phyloP scores from a whole-genome alignment of 2,329 filamentous ascomycete genomes.

The Colletotrichum phormii region DNA sequence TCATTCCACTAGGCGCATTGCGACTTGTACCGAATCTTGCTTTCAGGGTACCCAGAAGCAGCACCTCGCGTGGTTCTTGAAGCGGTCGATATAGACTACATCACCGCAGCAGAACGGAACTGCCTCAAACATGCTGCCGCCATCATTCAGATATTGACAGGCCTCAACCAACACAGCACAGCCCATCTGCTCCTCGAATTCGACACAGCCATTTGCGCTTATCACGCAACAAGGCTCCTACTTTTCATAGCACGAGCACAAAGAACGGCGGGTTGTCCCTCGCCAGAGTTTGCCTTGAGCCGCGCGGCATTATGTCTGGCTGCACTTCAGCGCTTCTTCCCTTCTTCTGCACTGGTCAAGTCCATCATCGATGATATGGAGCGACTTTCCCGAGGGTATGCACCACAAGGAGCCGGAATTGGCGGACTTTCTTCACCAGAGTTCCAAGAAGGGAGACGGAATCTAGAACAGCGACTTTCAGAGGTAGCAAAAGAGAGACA shows the following conservation, averaged over 20 bases:
- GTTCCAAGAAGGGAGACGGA: slow-evolving; percentile 12
- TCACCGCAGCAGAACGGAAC: slow-evolving; percentile 44
- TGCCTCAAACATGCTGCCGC: slow-evolving; percentile 53
- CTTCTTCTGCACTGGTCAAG: slow-evolving; percentile 39
- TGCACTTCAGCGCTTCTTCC: slow-evolving; percentile 42
- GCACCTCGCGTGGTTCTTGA: slow-evolving; percentile 47
- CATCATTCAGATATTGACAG: slow-evolving; percentile 49
- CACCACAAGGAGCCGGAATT: slow-evolving; percentile 29
- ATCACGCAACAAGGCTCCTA: slow-evolving; percentile 53
- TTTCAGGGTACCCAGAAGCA: slow-evolving; percentile 54
- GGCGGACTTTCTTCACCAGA: slow-evolving; percentile 34
- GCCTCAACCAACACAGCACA: slow-evolving; percentile 42
- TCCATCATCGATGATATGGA: slow-evolving; percentile 44
- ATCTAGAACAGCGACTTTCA: slow-evolving; percentile 35
- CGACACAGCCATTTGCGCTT: slow-evolving; percentile 56
- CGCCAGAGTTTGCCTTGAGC: slow-evolving; percentile 41
- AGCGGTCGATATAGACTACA: slow-evolving; percentile 43
- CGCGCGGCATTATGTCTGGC: slow-evolving; percentile 43
- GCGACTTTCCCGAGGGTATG: slow-evolving; percentile 13
- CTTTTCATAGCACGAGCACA: slow-evolving; percentile 42
- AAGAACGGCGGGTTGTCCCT: slow-evolving; percentile 27
- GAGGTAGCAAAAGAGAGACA: slow-evolving; percentile 39
- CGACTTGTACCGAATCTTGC: slow-evolving; percentile 56
- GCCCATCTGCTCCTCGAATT: slow-evolving; percentile 49
- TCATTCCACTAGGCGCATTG: slow-evolving; percentile 57